Evolutionary conservation across 495 filamentous ascomycete species (phyloP), one percentile per base, ranked within the genome.

Genomic region (Pseudoneurospora amorphoporcata): DNA sequence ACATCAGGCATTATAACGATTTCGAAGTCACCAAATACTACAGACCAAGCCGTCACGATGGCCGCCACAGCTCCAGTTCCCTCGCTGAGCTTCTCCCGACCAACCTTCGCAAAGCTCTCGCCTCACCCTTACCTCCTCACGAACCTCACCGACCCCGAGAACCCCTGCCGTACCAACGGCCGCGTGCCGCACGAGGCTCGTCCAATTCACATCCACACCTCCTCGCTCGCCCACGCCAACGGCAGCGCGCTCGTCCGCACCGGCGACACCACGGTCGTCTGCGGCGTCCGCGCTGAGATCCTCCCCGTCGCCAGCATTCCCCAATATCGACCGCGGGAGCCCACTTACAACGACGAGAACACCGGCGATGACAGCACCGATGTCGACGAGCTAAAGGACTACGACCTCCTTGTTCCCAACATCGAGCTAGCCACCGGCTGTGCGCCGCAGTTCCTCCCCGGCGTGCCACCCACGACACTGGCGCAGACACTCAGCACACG

Each of bases 191-290:
- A 86, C 8, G 85, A 92, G 77, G 89, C 91, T 43, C 91, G 95
- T 43, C 80, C 86, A 29, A 88, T 90, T 9, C 88, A 88, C 8
- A 83, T 92, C 72, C 94, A 97, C 80, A 90, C 90, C 5, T 88
- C 90, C 70, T 92, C 92, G 5, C 86, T 99, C 68, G 91, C 92
- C 2, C 94, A 99, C 79, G 90, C 92, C 68, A 89, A 94, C 79
- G 95, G 95, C 61, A 94, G 91, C 76, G 91, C 94, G 7, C 92
- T 98, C 1, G 92, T 98, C 37, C 88, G 96, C 39, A 82, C 89
- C 37, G 95, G 96, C 45, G 93, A 98, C 79, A 98, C 94, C 8
- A 92, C 93, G 0, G 92, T 94, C 8, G 92, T 99, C 23, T 97
- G 94, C 80, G 95, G 95, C 61, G 89, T 98, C 32, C 88, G 94